Percentiles rank a stretch among this genome's conserved stretches.
phyloP scores from a whole-genome alignment of 2,329 filamentous ascomycete genomes.

The Exophiala sideris region DNA sequence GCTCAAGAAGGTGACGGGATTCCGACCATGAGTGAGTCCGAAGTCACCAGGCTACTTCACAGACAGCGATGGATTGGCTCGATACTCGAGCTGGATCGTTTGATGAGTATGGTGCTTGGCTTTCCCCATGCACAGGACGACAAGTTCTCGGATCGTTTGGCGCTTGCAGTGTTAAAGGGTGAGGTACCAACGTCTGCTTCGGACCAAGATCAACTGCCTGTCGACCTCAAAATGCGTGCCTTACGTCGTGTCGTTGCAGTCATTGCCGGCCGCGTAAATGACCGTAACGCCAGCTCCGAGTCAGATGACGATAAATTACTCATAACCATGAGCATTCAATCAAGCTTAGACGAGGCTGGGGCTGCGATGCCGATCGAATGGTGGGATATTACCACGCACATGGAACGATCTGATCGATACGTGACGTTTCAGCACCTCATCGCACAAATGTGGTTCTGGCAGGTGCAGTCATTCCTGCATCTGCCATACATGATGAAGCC shows the following conservation, averaged over 20 bases:
- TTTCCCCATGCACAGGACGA: constrained; percentile 24
- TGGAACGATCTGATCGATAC: constrained; percentile 7
- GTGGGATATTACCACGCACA: constrained; percentile 21
- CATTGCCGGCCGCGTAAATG: constrained; percentile 22
- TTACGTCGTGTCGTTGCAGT: constrained; percentile 22
- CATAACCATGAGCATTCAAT: constrained; percentile 18
- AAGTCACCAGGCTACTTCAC: constrained; percentile 12
- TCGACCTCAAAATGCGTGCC: constrained; percentile 25
- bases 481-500: constrained; percentile 24
- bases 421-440: constrained; percentile 22
- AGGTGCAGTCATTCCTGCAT: constrained; percentile 26
- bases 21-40: constrained; percentile 1
- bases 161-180: constrained; percentile 18
- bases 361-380: constrained; percentile 22
- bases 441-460: constrained; percentile 27
- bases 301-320: constrained; percentile 6
- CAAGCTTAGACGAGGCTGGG: constrained; percentile 12
- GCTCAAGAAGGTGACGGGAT: neutral
- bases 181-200: neutral
- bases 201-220: neutral
- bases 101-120: constrained; percentile 26
- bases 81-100: constrained; percentile 24
- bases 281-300: constrained; percentile 18
- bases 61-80: constrained; percentile 24
- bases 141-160: constrained; percentile 24